Base-by-base conservation (phyloP, 2,329 filamentous ascomycete species). In the Orbilia ellipsospora region DNA sequence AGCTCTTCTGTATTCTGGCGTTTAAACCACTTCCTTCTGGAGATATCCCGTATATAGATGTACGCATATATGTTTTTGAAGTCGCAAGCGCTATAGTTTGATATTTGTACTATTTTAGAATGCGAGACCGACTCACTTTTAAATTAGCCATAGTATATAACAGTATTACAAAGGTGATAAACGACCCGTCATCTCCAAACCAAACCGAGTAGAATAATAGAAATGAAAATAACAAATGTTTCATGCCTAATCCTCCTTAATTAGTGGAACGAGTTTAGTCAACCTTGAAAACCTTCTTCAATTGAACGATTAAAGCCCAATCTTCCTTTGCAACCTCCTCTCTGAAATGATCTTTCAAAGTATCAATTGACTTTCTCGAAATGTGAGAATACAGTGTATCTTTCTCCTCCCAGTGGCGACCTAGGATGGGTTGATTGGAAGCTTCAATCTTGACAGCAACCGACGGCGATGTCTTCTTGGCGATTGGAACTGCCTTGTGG, bases 381-480 rank as follows among this genome's bases (percentile, higher is more conserved):
- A 99, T 93, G 74, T 91, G 86, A 78, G 91, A 94, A 87, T 97
- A 98, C 13, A 99, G 86, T 0, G 85, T 87, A 82, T 99, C 95
- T 78, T 89, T 88, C 83, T 99, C 94, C 83, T 99, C 95, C 60
- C 99, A 88, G 78, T 99, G 95, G 76, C 95, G 91, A 72, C 95
- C 95, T 82, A 99, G 99, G 73, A 91, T 88, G 15, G 95, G 96
- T 85, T 99, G 95, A 82, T 94, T 92, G 72, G 90, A 85, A 64
- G 93, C 94, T 85, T 99, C 96, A 80, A 99, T 96, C 87, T 99
- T 99, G 85, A 99, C 87, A 18, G 95, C 95, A 8, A 99, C 96
- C 0, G 93, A 96, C n/a, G 96, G 95, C 81, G 96, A 92, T 62
- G 94, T 94, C 85, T 93, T 94, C 84, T 99, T 99, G 86, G 93